Conservation (phyloP, 148 eudicot species). For the Rhododendron kiyosumense region DNA sequence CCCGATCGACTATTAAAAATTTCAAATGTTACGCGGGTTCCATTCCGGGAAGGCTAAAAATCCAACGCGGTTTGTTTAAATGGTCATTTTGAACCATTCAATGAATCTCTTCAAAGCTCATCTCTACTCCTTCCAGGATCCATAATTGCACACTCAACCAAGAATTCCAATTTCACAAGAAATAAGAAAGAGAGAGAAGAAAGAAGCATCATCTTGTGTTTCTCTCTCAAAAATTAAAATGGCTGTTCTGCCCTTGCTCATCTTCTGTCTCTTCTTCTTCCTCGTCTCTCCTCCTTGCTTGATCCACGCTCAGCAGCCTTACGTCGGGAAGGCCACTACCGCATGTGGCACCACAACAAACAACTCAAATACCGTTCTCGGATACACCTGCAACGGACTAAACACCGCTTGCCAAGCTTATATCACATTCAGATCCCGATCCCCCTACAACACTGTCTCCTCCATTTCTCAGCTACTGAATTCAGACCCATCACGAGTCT, state of each 20-base stretch:
- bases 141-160: no score
- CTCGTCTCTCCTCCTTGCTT: slow-evolving; percentile 11
- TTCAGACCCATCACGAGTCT: slow-evolving; percentile 30
- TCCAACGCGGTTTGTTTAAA: no score
- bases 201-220: no score
- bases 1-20: no score
- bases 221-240: no score
- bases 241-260: neutral
- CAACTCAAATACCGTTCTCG: slow-evolving; percentile 44
- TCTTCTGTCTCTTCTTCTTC: neutral
- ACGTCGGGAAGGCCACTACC: slow-evolving; percentile 24
- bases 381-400: slow-evolving; percentile 69
- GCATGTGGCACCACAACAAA: slow-evolving; percentile 22
- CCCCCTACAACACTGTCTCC: slow-evolving; percentile 49
- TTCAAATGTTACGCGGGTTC: no score
- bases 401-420: slow-evolving; percentile 53
- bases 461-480: slow-evolving; percentile 49
- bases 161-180: no score
- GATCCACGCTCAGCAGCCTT: slow-evolving; percentile 61
- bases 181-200: no score
- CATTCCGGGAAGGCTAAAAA: no score
- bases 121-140: neutral
- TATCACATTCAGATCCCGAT: slow-evolving; percentile 53
- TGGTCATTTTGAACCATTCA: no score
- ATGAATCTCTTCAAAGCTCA: no score